Base-by-base conservation (phyloP, 2,329 filamentous ascomycete species). In the Fusarium siculi region DNA sequence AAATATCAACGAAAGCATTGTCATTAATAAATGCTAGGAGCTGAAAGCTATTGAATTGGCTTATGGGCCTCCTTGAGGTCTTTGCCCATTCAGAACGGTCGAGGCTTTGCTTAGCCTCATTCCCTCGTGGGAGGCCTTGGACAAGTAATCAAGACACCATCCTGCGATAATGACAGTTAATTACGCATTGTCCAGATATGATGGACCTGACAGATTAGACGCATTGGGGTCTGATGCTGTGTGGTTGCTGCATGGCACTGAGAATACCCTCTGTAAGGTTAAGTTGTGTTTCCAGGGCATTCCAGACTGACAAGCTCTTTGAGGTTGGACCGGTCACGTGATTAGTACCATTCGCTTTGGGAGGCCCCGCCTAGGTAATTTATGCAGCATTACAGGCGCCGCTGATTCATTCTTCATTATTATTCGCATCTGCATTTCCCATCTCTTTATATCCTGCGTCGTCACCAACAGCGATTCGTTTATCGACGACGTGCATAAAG, bases 101-200 rank as follows among this genome's bases (percentile, higher is more conserved):
- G 59, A 68, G 73, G 46, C 69, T 56, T 54, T 68, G 52, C 73
- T 72, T 74, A 74, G 70, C 73, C 73, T 75, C 67, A 63, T 58
- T 58, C 21, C 42, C 23, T 50, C n/a, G 37, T 44, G 53, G 40
- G 69, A 73, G 66, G 66, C 71, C 56, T 70, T 62, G n/a, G 25
- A 63, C 47, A 15, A 46, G 62, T 44, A 36, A 30, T 30, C 30
- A 30, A 55, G 39, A 66, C 39, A 30, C 19, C 21, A 54, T 53
- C 32, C 49, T 39, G 7, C 9, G 9, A 32, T 14, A 25, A 18
- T 25, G 14, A 12, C 28, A 36, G 25, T 34, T 28, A 15, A 34
- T 30, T 25, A 5, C 21, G 23, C 39, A n/a, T 18, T 14, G 28
- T 8, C 2, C 16, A n/a, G 32, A 18, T 34, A 25, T 3, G 5